Evolutionary conservation across 1,284 basidiomycete species (phyloP).

Genomic region (Athelia psychrophila): DNA sequence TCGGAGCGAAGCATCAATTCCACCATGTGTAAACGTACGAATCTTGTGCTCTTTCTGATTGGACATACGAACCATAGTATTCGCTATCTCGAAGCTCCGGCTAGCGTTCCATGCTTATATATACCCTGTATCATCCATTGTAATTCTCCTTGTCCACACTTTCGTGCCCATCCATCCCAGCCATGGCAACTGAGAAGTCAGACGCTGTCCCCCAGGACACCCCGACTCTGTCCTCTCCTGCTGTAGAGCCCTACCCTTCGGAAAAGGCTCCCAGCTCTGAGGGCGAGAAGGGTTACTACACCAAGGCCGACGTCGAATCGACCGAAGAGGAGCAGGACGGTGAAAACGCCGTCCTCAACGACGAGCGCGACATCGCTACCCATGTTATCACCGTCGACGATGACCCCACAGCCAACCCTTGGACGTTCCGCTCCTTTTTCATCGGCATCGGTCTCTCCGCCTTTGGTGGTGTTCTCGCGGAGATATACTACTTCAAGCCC

Average conservation of each 20-base stretch:
- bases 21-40: too few relatives aligned
- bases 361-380: constrained; percentile 47
- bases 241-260: constrained; percentile 4
- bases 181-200: background rate
- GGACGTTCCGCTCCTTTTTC: constrained; percentile 57
- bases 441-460: constrained; percentile 60
- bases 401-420: constrained; percentile 51
- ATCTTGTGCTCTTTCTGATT: too few relatives aligned
- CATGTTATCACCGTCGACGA: constrained; percentile 53
- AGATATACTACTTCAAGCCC: constrained; percentile 68
- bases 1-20: too few relatives aligned
- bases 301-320: constrained; percentile 30
- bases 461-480: constrained; percentile 55
- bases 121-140: too few relatives aligned
- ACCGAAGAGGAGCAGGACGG: constrained; percentile 16
- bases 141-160: background rate
- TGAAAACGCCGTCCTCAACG: constrained; percentile 32
- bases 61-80: too few relatives aligned
- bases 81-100: too few relatives aligned
- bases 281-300: constrained; percentile 26
- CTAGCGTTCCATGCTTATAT: too few relatives aligned
- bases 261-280: constrained; percentile 16
- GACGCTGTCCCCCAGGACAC: background rate
- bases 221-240: background rate
- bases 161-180: background rate